phyloP scores from a whole-genome alignment of 2,329 filamentous ascomycete species.

The Hymenoscyphus linearis region DNA sequence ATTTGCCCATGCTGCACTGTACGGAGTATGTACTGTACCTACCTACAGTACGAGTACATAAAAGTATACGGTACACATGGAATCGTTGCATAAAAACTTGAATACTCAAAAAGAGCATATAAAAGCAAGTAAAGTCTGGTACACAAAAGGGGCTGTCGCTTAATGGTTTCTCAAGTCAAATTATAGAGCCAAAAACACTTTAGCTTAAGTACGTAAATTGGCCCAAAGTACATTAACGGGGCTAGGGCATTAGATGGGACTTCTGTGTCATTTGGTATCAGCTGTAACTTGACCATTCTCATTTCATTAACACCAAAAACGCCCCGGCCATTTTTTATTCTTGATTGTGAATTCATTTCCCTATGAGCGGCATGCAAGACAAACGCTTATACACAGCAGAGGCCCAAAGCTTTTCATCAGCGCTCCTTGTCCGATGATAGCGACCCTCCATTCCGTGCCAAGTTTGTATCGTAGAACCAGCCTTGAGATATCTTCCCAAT shows the following conservation, averaged over 20 bases:
- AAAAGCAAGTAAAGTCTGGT: too few relatives aligned
- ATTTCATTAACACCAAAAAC: conserved; percentile 10
- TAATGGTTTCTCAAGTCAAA: neutral
- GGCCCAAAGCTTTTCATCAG: conserved; percentile 26
- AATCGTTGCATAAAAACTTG: too few relatives aligned
- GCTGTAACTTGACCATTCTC: conserved; percentile 5
- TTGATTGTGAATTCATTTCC: conserved; percentile 31
- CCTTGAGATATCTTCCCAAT: conserved; percentile 28
- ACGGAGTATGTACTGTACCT: too few relatives aligned
- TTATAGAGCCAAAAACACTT: neutral
- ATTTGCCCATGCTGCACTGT: too few relatives aligned
- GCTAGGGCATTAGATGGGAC: conserved; percentile 3
- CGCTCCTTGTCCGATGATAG: conserved; percentile 27
- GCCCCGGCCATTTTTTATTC: conserved; percentile 18
- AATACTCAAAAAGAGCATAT: too few relatives aligned
- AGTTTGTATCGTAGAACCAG: conserved; percentile 24
- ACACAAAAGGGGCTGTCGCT: neutral
- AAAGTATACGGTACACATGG: too few relatives aligned
- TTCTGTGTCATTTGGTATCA: conserved; percentile 8
- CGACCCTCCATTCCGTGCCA: conserved; percentile 28
- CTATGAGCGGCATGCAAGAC: conserved; percentile 31
- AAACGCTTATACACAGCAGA: conserved; percentile 31
- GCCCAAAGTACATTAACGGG: neutral
- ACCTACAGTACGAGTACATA: too few relatives aligned
- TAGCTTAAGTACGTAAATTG: neutral